phyloP scores from a whole-genome alignment of 2,329 filamentous ascomycete species.

The Phialocephala sp. region DNA sequence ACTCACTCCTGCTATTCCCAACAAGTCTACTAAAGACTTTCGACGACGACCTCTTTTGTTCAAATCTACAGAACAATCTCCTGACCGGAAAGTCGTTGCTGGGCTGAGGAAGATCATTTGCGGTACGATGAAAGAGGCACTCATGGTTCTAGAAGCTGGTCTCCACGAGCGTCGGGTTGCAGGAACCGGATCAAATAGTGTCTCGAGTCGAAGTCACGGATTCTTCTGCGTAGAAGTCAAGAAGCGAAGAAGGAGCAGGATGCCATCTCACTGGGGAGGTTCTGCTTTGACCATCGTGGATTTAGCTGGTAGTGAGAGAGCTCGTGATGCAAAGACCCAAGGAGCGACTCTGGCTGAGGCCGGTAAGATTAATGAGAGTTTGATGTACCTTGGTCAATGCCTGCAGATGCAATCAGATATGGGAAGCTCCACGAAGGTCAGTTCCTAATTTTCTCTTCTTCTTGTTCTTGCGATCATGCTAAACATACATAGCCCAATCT shows the following conservation, averaged over 20 bases:
- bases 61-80: conserved; percentile 87
- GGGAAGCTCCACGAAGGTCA: conserved; percentile 74
- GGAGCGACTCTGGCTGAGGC: conserved; percentile 92
- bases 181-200: conserved; percentile 91
- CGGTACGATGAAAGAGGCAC: conserved; percentile 78
- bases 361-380: conserved; percentile 96
- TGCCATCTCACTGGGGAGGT: conserved; percentile 70
- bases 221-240: conserved; percentile 97
- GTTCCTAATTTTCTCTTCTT: conserved; percentile 23
- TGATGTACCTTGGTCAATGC: conserved; percentile 98
- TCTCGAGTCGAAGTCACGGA: conserved; percentile 89
- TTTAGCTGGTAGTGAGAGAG: conserved; percentile 90
- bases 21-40: conserved; percentile 69
- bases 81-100: conserved; percentile 92
- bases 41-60: conserved; percentile 85
- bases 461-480: neutral
- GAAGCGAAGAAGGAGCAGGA: conserved; percentile 65
- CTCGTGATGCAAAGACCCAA: conserved; percentile 90
- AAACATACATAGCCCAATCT: conserved; percentile 63
- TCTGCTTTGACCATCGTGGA: conserved; percentile 89
- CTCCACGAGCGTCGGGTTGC: conserved; percentile 86
- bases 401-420: conserved; percentile 91
- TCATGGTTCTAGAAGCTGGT: conserved; percentile 89
- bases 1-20: conserved; percentile 67
- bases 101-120: conserved; percentile 92